Evolutionary conservation across 192 early-diverging fungal genomes (phyloP).

Genomic region (Rhizophagus sp.): DNA sequence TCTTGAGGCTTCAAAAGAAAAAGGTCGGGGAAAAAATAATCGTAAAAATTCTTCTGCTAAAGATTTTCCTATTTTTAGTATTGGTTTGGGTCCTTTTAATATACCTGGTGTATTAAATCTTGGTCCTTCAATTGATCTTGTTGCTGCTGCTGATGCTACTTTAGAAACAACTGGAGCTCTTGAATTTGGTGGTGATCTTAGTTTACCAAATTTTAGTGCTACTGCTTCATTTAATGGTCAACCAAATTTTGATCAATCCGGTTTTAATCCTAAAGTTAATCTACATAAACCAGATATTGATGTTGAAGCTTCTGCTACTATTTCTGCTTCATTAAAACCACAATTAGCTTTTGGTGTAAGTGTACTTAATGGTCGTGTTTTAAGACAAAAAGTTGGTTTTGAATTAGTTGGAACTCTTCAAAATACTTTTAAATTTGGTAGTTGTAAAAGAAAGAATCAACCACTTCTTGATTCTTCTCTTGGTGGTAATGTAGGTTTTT

Average conservation of each 20-base stretch:
- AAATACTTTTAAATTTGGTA: background rate
- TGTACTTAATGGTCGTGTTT: background rate
- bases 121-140: slow-evolving; percentile 8
- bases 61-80: background rate
- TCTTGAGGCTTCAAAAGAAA: background rate
- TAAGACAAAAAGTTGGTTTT: background rate
- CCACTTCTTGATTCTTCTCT: background rate
- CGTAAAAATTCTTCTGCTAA: no score
- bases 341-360: background rate
- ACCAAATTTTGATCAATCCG: background rate
- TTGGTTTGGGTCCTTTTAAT: background rate
- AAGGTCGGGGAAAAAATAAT: no score
- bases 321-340: slow-evolving; percentile 7
- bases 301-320: background rate
- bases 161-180: background rate
- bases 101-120: slow-evolving; percentile 11
- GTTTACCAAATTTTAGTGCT: background rate
- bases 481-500: slow-evolving; percentile 11
- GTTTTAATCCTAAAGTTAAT: background rate
- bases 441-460: background rate
- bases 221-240: background rate
- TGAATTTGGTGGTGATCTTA: background rate
- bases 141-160: background rate
- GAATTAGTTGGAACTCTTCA: background rate
- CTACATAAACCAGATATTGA: background rate